Base-by-base conservation (phyloP, 768 basidiomycete species). In the Sporobolomyces roseus region DNA sequence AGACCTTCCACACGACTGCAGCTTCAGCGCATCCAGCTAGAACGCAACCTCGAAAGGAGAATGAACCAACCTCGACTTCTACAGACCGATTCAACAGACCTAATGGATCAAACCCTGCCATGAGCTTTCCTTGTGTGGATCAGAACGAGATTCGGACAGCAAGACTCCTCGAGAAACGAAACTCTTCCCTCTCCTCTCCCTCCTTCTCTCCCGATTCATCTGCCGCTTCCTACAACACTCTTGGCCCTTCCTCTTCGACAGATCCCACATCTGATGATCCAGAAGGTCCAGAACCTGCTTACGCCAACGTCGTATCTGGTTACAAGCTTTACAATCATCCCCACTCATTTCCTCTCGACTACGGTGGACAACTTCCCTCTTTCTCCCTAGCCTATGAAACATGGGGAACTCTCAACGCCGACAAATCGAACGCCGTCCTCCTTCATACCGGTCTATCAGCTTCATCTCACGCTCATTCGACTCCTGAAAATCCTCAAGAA, bases 321-420 rank as follows among this genome's bases (percentile, higher is more conserved):
- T 96, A 93, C 82, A 79, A 83, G 46, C 78, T 83, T 30, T 93
- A 87, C 77, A 84, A 84, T 68, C 86, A 90, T 74, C 71, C 77
- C 0, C 72, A 74, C 3, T 86, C 89, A 0, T 80, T 94, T n/a
- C 81, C 83, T 1, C 83, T 94, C 33, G 83, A 85, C 8, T 87
- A 86, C 71, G 83, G 87, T 65, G 79, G 81, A 2, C 68, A 81
- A 2, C 82, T 94, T 0, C 85, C 87, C 2, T 80, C 85, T 10
- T 87, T 92, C 74, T 85, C 91, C 72, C 84, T 98, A 65, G 96
- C 96, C 0, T 99, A 98, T 83, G 96, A 99, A 81, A 91, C 96
- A 0, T 99, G 96, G 96, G 96, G 96, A 3, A 85, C 85, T 2
- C 87, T 98, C 50, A 89, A 89, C 29, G 81, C 88, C 0, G 74